Evolutionary conservation across 345 rosid genomes (phyloP).

Genomic region (Acer saccharum): DNA sequence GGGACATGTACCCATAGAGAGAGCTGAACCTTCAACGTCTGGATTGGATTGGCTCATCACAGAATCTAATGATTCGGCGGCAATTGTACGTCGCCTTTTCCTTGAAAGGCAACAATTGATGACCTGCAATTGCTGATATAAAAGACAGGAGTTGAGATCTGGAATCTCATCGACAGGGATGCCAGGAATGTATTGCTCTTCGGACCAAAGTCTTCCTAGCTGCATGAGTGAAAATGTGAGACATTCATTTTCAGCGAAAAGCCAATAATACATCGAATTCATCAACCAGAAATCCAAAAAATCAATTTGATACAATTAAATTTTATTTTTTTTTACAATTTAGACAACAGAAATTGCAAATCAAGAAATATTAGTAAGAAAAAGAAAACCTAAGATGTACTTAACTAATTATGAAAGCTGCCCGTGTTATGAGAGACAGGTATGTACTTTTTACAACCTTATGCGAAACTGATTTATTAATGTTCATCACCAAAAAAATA

Average conservation of each 20-base stretch:
- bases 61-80: constrained; percentile 70
- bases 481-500: neutral
- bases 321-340: neutral
- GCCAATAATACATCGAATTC: neutral
- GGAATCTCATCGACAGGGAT: constrained; percentile 73
- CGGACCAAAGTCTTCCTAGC: constrained; percentile 82
- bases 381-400: neutral
- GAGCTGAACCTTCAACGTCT: constrained; percentile 40
- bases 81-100: constrained; percentile 57
- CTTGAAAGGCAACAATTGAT: constrained; percentile 89
- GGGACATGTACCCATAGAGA: constrained; percentile 27
- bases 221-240: constrained; percentile 39
- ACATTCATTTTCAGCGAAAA: constrained; percentile 24
- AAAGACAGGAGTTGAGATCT: constrained; percentile 80
- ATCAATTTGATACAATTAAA: neutral
- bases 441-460: neutral
- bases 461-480: neutral
- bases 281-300: neutral
- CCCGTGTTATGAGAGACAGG: neutral
- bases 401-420: constrained; percentile 1
- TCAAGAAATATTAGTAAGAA: neutral
- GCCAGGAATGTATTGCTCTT: constrained; percentile 77
- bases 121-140: constrained; percentile 88
- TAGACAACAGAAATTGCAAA: neutral
- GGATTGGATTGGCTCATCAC: constrained; percentile 59